Evolutionary conservation across 257 asterid species (phyloP).

Genomic region (Primulina eburnea): DNA sequence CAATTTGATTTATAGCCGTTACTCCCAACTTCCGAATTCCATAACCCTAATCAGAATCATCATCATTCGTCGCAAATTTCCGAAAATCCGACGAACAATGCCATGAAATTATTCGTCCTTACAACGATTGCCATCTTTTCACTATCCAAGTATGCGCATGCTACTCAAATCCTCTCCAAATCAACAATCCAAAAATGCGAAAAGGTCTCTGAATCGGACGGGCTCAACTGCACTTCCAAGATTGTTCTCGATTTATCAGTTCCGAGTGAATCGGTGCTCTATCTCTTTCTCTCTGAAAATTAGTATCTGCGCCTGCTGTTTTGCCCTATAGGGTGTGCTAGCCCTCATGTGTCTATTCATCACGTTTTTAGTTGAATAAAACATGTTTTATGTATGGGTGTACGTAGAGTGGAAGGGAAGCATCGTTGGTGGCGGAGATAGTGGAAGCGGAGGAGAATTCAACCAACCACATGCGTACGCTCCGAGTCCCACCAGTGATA

Average conservation of each 20-base stretch:
- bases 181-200: slow-evolving; percentile 80
- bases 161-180: slow-evolving; percentile 72
- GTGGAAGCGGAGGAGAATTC: slow-evolving; percentile 95
- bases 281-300: background rate
- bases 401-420: slow-evolving; percentile 83
- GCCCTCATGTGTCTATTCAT: background rate
- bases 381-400: background rate
- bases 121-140: slow-evolving; percentile 20
- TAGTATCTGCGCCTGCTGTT: background rate
- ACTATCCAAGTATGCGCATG: slow-evolving; percentile 20
- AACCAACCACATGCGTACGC: slow-evolving; percentile 67
- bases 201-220: slow-evolving; percentile 48
- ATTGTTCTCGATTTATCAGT: slow-evolving; percentile 78
- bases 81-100: slow-evolving; percentile 5
- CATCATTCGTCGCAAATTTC: slow-evolving; percentile 12
- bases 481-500: slow-evolving; percentile 74
- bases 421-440: slow-evolving; percentile 89
- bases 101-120: slow-evolving; percentile 38
- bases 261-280: slow-evolving; percentile 73
- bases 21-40: background rate
- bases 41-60: background rate
- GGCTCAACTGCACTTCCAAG: slow-evolving; percentile 74
- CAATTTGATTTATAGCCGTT: background rate
- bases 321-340: background rate
- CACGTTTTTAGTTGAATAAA: background rate